Conservation (phyloP, 148 eudicot species). For the Spergularia bocconei region DNA sequence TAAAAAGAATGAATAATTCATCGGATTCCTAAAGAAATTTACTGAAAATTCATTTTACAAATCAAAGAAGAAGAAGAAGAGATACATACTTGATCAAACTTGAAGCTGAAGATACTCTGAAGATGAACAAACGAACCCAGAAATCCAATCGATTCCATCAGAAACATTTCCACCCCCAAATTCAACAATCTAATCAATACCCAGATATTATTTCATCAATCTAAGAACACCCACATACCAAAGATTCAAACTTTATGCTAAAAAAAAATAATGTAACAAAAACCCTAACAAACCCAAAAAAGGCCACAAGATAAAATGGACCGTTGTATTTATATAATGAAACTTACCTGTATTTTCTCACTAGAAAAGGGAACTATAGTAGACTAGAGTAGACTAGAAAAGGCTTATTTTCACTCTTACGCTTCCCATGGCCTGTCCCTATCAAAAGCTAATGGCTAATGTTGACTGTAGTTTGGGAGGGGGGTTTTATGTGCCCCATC, state of each 20-base stretch:
- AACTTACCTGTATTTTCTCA: background rate
- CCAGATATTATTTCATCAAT: slow-evolving; percentile 3
- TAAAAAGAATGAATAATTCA: slow-evolving; percentile 32
- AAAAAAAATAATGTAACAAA: background rate
- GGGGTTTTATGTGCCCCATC: slow-evolving; percentile 19
- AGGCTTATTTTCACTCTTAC: background rate
- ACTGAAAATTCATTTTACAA: slow-evolving; percentile 40
- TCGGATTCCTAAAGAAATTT: slow-evolving; percentile 61
- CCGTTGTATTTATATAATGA: slow-evolving; percentile 39
- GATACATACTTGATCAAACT: slow-evolving; percentile 37
- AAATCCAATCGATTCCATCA: slow-evolving; percentile 24
- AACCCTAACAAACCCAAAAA: slow-evolving; percentile 35
- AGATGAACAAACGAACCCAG: slow-evolving; percentile 40
- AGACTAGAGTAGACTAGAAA: background rate
- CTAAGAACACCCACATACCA: background rate
- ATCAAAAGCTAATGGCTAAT: slow-evolving; percentile 29
- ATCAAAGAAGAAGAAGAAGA: slow-evolving; percentile 25
- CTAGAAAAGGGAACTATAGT: background rate
- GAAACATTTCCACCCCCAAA: slow-evolving; percentile 14
- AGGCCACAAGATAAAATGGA: slow-evolving; percentile 22
- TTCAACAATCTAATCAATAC: background rate
- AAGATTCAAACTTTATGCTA: background rate
- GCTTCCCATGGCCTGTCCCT: slow-evolving; percentile 22
- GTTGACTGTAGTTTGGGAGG: background rate
- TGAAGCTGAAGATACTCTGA: slow-evolving; percentile 30